Evolutionary conservation across 441 rosid species (phyloP), one percentile per base, ranked within the genome.

Genomic region (Aquilaria agallochum): DNA sequence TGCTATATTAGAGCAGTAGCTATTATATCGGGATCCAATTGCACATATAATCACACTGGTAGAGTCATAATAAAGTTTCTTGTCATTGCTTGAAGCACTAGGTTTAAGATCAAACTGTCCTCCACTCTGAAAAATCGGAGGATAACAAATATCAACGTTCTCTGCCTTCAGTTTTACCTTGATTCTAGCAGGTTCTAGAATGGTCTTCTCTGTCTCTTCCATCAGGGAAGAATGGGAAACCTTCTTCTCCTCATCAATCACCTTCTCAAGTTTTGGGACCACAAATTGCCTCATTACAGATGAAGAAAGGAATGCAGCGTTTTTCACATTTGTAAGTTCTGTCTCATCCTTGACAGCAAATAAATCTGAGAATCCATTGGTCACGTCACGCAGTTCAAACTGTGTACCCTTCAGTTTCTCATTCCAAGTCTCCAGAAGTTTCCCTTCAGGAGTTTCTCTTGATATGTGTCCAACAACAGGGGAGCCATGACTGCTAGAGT

Each of bases 111-210:
- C 94, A 76, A 86, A 90, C 65, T 73, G 70, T 11, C 97, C 97
- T 56, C 97, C 97, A 61, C 98, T 93, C 64, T 93, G 98, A 68
- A 93, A 93, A 47, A 93, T 93, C 0, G 98, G 98, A 58, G 95
- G 96, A 64, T 88, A 93, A 64, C 98, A 93, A 56, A 93, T 90
- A 70, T 90, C 98, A 67, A 89, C 88, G 66, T 88, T 83, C 46
- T 76, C 86, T 10, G 81, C 77, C 75, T 69, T 86, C 65, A 86
- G 58, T 71, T 86, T 83, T 12, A 75, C 87, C 74, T 76, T 79
- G 15, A 78, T 76, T 60, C 63, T 79, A 2, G 83, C 58, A 5
- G 92, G 89, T 52, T 93, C 94, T 68, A 86, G 66, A 59, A 93
- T 85, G 4, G 88, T 82, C 72, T 93, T 85, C 90, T 88, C 95